phyloP scores from a whole-genome alignment of 2,329 filamentous ascomycete genomes.

The Aspergillus texensis region DNA sequence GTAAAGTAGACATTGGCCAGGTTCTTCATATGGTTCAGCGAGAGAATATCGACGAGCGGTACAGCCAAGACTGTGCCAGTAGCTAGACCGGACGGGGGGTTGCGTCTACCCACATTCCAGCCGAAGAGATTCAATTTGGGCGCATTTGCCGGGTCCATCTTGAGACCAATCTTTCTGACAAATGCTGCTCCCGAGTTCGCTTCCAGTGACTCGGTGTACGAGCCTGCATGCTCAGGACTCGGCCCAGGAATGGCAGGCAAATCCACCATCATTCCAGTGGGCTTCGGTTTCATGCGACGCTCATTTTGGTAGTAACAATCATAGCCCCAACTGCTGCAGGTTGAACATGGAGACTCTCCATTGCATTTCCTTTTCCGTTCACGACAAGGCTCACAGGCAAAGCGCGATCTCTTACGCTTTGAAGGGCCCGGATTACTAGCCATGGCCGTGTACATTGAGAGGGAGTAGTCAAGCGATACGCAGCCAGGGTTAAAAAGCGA shows the following conservation, averaged over 20 bases:
- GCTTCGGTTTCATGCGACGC: not conserved
- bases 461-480: not conserved
- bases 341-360: not conserved
- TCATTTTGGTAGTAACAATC: not conserved
- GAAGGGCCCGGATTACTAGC: not conserved
- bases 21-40: conserved; percentile 48
- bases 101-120: conserved; percentile 52
- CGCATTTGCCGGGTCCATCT: conserved; percentile 55
- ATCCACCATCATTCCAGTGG: not conserved
- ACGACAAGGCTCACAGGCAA: not conserved
- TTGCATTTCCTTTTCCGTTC: not conserved
- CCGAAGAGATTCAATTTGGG: conserved; percentile 57
- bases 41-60: conserved; percentile 50
- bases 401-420: not conserved
- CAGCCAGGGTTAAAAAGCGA: not conserved
- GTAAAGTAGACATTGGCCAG: conserved; percentile 53
- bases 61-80: conserved; percentile 33
- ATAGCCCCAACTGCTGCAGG: not conserved
- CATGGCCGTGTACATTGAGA: not conserved
- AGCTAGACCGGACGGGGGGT: conserved; percentile 20
- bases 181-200: conserved; percentile 61
- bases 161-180: conserved; percentile 53
- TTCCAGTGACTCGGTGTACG: conserved; percentile 37
- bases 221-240: not conserved
- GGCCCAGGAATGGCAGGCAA: not conserved